Evolutionary conservation across 257 asterid species (phyloP).

Genomic region (Marsdenia floribunda): DNA sequence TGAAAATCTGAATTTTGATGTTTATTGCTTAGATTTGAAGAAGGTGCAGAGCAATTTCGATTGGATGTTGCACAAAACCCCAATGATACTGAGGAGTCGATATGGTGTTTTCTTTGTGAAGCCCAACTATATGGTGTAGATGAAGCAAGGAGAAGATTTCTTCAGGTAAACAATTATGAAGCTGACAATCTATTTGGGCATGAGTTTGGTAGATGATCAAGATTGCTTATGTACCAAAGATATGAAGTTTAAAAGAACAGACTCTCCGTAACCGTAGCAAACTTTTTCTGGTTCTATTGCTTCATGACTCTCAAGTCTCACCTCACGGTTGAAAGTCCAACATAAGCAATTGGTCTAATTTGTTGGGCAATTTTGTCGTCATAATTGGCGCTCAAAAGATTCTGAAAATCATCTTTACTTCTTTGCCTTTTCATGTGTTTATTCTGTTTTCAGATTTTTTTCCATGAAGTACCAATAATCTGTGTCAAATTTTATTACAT

Average conservation of each 20-base stretch:
- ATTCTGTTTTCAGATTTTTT: neutral
- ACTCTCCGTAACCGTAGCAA: neutral
- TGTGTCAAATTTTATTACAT: slow-evolving; percentile 14
- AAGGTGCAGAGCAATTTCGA: slow-evolving; percentile 84
- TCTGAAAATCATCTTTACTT: neutral
- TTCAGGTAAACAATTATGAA: slow-evolving; percentile 42
- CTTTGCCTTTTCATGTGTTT: neutral
- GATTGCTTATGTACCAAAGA: neutral
- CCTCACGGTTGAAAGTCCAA: neutral
- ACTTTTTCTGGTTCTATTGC: neutral
- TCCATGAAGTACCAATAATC: neutral
- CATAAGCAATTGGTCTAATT: neutral
- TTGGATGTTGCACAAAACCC: slow-evolving; percentile 92
- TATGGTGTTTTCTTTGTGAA: slow-evolving; percentile 98
- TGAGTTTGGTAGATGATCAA: neutral
- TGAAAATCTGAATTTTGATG: neutral
- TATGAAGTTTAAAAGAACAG: neutral
- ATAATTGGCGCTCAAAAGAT: neutral
- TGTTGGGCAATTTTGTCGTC: neutral
- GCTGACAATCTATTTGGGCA: neutral
- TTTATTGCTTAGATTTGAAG: slow-evolving; percentile 54
- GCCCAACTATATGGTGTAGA: slow-evolving; percentile 73
- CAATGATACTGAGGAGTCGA: slow-evolving; percentile 95
- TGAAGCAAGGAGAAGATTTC: slow-evolving; percentile 75
- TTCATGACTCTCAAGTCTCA: neutral